Evolutionary conservation across 2,329 filamentous ascomycete genomes (phyloP), one percentile per base, ranked within the genome.

Genomic region (Apiospora phragmitis): DNA sequence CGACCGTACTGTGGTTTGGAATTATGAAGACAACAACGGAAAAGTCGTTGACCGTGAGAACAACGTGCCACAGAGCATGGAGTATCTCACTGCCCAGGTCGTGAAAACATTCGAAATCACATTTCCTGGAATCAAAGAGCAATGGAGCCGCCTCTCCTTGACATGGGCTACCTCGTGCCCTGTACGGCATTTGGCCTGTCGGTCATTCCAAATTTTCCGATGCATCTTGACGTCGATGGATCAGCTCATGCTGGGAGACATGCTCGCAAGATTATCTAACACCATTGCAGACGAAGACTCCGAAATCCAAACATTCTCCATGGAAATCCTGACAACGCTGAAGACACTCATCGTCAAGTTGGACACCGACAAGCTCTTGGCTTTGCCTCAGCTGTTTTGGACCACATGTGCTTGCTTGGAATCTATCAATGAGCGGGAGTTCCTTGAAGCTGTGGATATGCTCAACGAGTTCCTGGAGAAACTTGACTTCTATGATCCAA

Each of bases 311-410:
- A 95, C 94, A 0, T 99, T 99, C 77, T 97, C 96, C 0, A 95
- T 98, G 92, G 97, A 99, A 79, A 98, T 99, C 70, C 82, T 99
- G 69, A 98, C 95, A 0, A 99, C 97, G 0, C 81, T 99, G 68
- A 95, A 97, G 78, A 94, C 94, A 0, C 92, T 99, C 62, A 97
- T 99, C 70, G 89, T 91, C 74, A 96, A 95, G 70, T 84, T 98
- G 38, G 91, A 95, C 26, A 87, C 92, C 0, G 89, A 92, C 47
- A 92, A 95, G 78, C 86, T 99, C 1, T 82, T 97, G 66, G 90
- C 91, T n/a, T 98, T 97, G 74, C 96, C 96, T 1, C 95, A 98
- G 77, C 85, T 99, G 0, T 98, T 99, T 81, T 99, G 97, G 97
- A 97, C 95, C 0, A 97, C 94, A 0, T 98, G 95, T 77, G 96